Evolutionary conservation across 257 asterid species (phyloP), one percentile per base, ranked within the genome.

Genomic region (Solanum pinnatisectum): DNA sequence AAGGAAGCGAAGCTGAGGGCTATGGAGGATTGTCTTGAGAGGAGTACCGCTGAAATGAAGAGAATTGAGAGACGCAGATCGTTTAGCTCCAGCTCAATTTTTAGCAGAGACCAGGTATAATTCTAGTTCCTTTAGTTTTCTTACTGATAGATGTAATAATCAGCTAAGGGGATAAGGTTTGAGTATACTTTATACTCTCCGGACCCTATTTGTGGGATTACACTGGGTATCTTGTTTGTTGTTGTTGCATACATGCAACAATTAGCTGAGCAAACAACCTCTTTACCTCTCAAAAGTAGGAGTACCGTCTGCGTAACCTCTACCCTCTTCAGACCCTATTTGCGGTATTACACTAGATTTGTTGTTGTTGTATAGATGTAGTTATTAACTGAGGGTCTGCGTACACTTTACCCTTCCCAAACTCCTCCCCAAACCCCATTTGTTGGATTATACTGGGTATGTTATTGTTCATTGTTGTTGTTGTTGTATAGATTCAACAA

Each of bases 11-110:
- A 91, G 90, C 86, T 96, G 92, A 97, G 92, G 93, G 92, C 93
- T 67, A 91, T 97, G 99, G 98, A 93, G 89, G 99, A 96, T 91
- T 94, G 93, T 91, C 93, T 96, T 78, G 99, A 96, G 91, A 90
- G 91, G 88, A 97, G 92, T 92, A 92, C 90, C 86, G 93, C 98
- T 71, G 98, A 97, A 90, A 96, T 97, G 98, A 93, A 95, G 92
- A 89, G 90, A 63, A 96, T 79, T 14, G 67, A 79, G 93, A 95
- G 98, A 83, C 94, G 92, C 86, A 90, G 95, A 89, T 95, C 99
- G 20, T 96, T 90, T 89, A 95, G 91, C 88, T 89, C 90, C 89
- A 90, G 90, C 89, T 92, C 98, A 49, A 89, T 46, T 68, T 81
- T 89, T 87, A 93, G 93, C 90, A 92, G 89, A 89, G 96, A 93